These are phyloP conservation scores for Prunus padus DNA, from an alignment of 306 rosid genomes.

Conservation along the genomic window DNA sequence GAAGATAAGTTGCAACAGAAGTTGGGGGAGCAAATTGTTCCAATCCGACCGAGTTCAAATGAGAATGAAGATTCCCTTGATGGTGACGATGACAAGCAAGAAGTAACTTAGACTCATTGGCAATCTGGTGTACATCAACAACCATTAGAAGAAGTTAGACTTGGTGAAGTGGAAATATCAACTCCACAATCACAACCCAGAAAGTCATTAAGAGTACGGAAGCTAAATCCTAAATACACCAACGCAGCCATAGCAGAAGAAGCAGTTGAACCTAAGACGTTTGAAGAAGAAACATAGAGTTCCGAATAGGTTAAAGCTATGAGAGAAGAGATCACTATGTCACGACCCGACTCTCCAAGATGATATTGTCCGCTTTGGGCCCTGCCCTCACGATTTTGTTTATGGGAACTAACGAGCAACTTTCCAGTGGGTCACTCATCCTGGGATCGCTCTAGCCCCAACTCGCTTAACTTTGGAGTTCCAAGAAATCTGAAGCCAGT, in stretches of 20 bases:
- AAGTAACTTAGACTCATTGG: neutral
- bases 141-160: neutral
- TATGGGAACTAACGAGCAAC: too few species aligned
- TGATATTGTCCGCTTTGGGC: too few species aligned
- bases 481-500: too few species aligned
- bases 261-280: neutral
- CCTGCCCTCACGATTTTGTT: too few species aligned
- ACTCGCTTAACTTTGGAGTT: too few species aligned
- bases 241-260: neutral
- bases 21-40: neutral
- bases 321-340: too few species aligned
- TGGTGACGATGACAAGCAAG: neutral
- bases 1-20: neutral
- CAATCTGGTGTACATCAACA: neutral
- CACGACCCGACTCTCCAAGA: too few species aligned
- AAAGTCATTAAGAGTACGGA: constrained; percentile 8
- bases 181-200: neutral
- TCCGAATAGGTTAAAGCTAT: neutral
- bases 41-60: neutral
- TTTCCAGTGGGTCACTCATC: too few species aligned
- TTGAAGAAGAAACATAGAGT: neutral
- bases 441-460: too few species aligned
- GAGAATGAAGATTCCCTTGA: neutral
- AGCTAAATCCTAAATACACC: neutral
- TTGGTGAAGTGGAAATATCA: neutral